Percentiles rank a stretch among this genome's conserved stretches.
Conservation (phyloP, 169 alveolate genomes). For the Perkinsus marinus region DNA sequence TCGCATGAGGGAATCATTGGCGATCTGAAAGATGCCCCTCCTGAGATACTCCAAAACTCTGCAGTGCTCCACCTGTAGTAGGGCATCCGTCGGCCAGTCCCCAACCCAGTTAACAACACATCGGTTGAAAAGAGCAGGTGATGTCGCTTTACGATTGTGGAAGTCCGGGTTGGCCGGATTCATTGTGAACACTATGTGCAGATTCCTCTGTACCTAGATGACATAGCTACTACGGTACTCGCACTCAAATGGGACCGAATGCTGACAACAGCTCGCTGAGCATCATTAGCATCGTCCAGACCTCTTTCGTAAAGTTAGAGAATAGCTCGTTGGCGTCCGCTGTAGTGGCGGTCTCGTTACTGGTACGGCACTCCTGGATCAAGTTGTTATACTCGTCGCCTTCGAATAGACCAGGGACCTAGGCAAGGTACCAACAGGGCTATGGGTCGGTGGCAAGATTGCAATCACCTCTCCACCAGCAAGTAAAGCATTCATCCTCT, state of each 20-base stretch:
- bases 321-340: constrained; percentile 87
- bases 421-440: constrained; percentile 70
- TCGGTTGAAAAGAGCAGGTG: constrained; percentile 92
- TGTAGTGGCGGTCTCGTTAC: constrained; percentile 53
- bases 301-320: constrained; percentile 80
- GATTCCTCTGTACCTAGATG: constrained; percentile 57
- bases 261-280: not conserved
- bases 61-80: constrained; percentile 52
- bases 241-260: not conserved
- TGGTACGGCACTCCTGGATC: constrained; percentile 75
- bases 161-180: constrained; percentile 96
- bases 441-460: not conserved
- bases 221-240: not conserved
- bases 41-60: too few species aligned
- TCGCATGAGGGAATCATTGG: constrained; percentile 60
- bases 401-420: constrained; percentile 96
- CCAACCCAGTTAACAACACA: constrained; percentile 99
- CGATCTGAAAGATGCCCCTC: constrained; percentile 33
- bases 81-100: constrained; percentile 86
- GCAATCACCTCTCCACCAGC: constrained; percentile 52
- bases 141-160: constrained; percentile 84
- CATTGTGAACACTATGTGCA: constrained; percentile 97
- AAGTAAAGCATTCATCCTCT: constrained; percentile 94
- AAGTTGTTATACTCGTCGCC: constrained; percentile 90
- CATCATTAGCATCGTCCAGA: not conserved